Conservation (phyloP, 352 stramenopile species). For the Pilasporangium apinafurcum region DNA sequence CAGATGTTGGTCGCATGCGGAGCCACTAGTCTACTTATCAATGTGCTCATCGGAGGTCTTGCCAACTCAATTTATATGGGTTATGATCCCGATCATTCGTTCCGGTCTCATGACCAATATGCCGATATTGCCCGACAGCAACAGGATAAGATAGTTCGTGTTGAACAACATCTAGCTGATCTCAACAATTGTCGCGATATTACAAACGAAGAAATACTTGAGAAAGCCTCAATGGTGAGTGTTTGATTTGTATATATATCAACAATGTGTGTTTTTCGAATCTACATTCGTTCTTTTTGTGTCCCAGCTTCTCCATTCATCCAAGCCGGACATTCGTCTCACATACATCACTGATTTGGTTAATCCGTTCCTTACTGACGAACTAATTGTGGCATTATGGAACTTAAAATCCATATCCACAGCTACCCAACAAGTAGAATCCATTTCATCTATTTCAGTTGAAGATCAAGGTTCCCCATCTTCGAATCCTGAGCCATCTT, state of each 20-base stretch:
- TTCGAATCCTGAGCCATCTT: no score
- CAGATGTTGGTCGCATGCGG: conserved; percentile 26
- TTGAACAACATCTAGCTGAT: conserved; percentile 13
- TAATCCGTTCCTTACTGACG: conserved; percentile 41
- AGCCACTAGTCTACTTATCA: conserved; percentile 25
- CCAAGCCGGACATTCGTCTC: not conserved
- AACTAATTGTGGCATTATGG: conserved; percentile 56
- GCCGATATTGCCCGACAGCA: conserved; percentile 25
- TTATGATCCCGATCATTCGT: conserved; percentile 32
- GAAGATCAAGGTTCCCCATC: not conserved
- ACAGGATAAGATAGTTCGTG: conserved; percentile 10
- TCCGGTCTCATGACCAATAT: conserved; percentile 32
- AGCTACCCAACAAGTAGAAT: conserved; percentile 9
- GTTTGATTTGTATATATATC: no score
- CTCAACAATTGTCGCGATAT: conserved; percentile 11
- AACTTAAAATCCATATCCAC: conserved; percentile 39
- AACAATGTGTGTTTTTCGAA: conserved; percentile 13
- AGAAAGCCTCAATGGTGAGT: no score
- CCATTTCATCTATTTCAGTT: not conserved
- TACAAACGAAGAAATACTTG: no score
- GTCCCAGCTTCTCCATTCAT: not conserved
- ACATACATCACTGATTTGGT: conserved; percentile 34
- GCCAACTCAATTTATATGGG: conserved; percentile 53
- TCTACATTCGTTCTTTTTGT: conserved; percentile 4
- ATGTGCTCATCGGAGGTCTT: conserved; percentile 41